phyloP scores from a whole-genome alignment of 768 basidiomycete genomes.

The Scleroderma citrinum region DNA sequence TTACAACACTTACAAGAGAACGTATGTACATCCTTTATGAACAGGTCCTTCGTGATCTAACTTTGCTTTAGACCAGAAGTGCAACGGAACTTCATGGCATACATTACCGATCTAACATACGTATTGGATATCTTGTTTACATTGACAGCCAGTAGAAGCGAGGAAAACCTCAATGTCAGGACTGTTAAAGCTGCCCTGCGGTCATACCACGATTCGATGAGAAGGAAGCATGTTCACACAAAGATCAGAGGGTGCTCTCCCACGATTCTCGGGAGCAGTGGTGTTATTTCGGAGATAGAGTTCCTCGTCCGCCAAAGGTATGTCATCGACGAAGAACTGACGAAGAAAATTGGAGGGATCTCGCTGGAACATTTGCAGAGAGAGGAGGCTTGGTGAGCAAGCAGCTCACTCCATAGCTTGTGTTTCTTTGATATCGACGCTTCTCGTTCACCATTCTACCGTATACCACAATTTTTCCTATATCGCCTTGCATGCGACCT shows the following conservation, averaged over 20 bases:
- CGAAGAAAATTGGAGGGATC: too few relatives aligned
- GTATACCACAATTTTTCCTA: too few relatives aligned
- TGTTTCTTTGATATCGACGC: too few relatives aligned
- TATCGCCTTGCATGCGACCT: too few relatives aligned
- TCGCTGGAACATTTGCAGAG: too few relatives aligned
- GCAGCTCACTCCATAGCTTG: too few relatives aligned
- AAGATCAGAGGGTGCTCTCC: neutral
- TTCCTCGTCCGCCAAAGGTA: neutral
- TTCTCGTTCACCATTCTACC: too few relatives aligned
- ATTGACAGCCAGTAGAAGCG: neutral
- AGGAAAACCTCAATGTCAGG: neutral
- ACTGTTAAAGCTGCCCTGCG: neutral
- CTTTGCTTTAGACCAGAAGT: neutral
- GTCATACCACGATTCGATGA: neutral
- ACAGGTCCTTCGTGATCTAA: neutral
- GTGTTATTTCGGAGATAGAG: neutral
- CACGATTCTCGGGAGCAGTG: neutral
- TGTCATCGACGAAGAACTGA: too few relatives aligned
- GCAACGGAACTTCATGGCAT: constrained; percentile 15
- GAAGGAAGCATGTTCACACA: neutral
- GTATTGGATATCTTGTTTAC: constrained; percentile 17
- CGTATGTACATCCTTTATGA: neutral
- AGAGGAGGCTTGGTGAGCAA: too few relatives aligned
- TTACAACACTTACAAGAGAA: neutral
- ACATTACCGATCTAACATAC: constrained; percentile 21